phyloP scores from a whole-genome alignment of 257 asterid genomes.

The Catharanthus roseus region DNA sequence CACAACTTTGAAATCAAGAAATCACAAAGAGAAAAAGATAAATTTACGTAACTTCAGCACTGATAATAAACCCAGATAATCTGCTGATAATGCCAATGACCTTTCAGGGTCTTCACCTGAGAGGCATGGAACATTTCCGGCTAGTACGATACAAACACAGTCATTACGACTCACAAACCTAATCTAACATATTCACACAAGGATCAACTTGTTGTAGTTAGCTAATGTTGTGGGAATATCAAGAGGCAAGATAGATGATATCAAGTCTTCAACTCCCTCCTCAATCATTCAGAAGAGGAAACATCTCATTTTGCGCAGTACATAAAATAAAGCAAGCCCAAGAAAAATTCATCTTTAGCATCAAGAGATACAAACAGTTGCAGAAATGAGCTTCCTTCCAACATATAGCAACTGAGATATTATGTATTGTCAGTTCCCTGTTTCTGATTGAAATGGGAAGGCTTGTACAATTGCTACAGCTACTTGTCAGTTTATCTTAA shows the following conservation, averaged over 20 bases:
- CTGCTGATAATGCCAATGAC: background rate
- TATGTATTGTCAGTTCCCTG: background rate
- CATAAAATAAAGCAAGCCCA: constrained; percentile 1
- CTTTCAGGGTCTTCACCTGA: background rate
- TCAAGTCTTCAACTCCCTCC: constrained; percentile 1
- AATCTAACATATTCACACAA: background rate
- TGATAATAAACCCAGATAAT: background rate
- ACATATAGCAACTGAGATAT: background rate
- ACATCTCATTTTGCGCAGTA: background rate
- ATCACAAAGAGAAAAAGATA: background rate
- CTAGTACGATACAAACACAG: background rate
- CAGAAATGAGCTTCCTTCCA: background rate
- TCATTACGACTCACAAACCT: background rate
- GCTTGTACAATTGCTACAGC: background rate
- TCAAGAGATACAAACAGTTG: background rate
- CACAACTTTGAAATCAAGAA: background rate
- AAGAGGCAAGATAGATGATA: background rate
- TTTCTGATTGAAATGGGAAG: background rate
- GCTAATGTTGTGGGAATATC: background rate
- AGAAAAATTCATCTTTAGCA: background rate
- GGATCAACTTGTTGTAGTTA: background rate
- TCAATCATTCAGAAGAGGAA: background rate
- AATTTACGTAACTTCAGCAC: background rate
- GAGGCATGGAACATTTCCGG: background rate
- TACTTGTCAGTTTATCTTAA: background rate